Conservation (phyloP, 2,329 filamentous ascomycete species). For the Acephala macrosclerotiorum region DNA sequence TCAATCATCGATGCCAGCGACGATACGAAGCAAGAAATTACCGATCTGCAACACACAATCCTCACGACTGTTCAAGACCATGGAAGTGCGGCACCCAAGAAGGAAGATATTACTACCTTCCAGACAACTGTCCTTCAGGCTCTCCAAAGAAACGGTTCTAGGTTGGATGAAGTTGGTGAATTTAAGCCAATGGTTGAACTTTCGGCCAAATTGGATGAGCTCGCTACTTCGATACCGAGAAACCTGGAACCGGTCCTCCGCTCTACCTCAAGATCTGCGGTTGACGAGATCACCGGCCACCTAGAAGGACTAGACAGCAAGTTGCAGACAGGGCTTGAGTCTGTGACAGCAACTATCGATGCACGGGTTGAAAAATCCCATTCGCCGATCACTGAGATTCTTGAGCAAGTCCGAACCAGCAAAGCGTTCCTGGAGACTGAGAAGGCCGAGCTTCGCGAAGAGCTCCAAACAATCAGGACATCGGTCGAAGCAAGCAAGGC, state of each 20-base stretch:
- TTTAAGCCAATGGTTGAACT: neutral
- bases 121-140: neutral
- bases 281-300: conserved; percentile 3
- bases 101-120: neutral
- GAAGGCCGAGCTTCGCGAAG: neutral
- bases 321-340: conserved; percentile 1
- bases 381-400: conserved; percentile 8
- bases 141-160: neutral
- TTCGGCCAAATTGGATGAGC: neutral
- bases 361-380: neutral
- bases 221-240: neutral
- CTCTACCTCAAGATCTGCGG: conserved; percentile 1
- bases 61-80: neutral
- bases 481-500: neutral
- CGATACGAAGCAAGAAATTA: neutral
- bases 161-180: neutral
- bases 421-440: neutral
- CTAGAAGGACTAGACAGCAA: conserved; percentile 4
- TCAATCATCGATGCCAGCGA: neutral
- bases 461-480: neutral
- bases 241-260: neutral
- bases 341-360: neutral
- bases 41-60: neutral
- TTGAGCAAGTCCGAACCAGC: conserved; percentile 5
- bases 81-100: neutral